Base-by-base conservation (phyloP, 192 early-diverging fungal genomes). In the Lobosporangium transversale region DNA sequence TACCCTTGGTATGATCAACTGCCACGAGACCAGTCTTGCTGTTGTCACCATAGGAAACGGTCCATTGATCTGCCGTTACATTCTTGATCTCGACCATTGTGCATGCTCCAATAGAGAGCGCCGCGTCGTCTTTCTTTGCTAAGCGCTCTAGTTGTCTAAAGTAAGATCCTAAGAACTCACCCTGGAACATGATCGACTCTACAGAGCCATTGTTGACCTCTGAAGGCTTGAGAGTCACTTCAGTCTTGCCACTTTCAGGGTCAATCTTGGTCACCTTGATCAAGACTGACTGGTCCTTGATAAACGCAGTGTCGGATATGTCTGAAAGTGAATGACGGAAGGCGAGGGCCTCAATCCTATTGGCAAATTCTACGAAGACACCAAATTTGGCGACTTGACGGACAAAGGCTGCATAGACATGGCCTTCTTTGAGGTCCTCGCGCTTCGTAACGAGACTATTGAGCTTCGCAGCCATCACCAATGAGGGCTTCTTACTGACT, bases 171-270 rank as follows among this genome's bases (percentile, higher is more conserved):
- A 90, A 54, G 78, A 88, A 86, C 58, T 88, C 86, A 20, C 68
- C 81, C 27, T 84, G 70, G 27, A 49, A 68, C 17, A 81, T 17
- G 53, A 82, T 81, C 31, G 81, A 74, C 9, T 79, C 81, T 2
- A 76, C 66, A n/a, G 67, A 44, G n/a, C n/a, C n/a, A 9, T 66
- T 33, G n/a, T 80, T 65, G 15, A 76, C 80, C 4, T 70, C 81
- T 0, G 92, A 94, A 30, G 79, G 75, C 79, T 95, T 95, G 50
- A 95, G 81, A 23, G 87, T 84, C 18, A 94, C 78, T 10, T 86
- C 73, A 20, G 88, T 68, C 63, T 80, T 82, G 8, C 79, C 68
- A 43, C 65, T 76, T 18, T 81, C 81, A 37, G 20, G 47, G 30
- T 93, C 87, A 30, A 93, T 78, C 31, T 62, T 69, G 45, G 66